Conservation (phyloP, 108 stramenopile species). For the Skeletonema marinoi region DNA sequence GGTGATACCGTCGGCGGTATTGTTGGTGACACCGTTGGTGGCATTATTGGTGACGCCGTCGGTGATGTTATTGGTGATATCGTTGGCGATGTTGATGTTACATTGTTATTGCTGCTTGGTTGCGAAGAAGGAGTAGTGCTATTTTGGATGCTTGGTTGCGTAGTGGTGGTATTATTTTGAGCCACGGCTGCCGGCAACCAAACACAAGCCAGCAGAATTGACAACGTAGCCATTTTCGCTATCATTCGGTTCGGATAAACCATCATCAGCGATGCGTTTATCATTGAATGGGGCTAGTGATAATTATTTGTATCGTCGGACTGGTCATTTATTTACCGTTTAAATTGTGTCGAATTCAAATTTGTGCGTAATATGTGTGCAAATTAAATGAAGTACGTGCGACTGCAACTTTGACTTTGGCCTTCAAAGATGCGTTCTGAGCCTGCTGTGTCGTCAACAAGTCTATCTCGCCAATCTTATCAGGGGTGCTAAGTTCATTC, state of each 20-base stretch:
- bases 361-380: no score
- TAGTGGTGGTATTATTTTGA: not conserved
- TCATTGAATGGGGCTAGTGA: not conserved
- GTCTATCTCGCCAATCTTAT: no score
- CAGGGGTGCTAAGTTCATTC: no score
- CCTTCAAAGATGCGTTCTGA: no score
- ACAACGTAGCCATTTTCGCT: not conserved
- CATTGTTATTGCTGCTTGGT: not conserved
- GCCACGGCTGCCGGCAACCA: not conserved
- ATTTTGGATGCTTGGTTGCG: not conserved
- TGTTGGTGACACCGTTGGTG: not conserved
- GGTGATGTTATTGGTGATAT: not conserved
- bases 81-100: not conserved
- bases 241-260: not conserved
- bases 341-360: no score
- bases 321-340: no score
- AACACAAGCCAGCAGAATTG: not conserved
- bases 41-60: not conserved
- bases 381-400: no score
- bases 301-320: no score
- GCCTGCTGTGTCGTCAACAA: no score
- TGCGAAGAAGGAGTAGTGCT: not conserved
- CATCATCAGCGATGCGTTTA: not conserved
- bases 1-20: no score
- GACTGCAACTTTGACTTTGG: no score